Conservation (phyloP, 2,329 filamentous ascomycete genomes). For the Chaetomium olivaceum region DNA sequence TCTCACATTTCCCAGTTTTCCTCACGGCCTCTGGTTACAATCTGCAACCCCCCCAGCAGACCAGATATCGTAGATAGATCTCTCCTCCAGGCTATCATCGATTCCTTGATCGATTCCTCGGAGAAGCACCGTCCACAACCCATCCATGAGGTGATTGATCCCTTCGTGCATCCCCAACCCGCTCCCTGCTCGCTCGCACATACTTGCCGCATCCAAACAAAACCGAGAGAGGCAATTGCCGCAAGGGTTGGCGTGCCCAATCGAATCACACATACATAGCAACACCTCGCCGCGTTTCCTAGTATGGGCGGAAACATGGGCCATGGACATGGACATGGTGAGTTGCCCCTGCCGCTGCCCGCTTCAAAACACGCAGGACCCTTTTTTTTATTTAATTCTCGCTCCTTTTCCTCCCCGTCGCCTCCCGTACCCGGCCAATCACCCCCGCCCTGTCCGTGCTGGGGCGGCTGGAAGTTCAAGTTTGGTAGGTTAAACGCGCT, state of each 20-base stretch:
- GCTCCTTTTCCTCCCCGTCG: neutral
- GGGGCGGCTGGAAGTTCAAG: neutral
- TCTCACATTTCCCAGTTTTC: neutral
- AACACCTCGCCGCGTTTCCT: no score
- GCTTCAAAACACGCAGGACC: neutral
- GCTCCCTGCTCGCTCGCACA: neutral
- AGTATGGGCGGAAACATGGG: no score
- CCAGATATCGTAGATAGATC: neutral
- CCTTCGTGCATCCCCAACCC: no score
- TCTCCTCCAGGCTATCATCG: neutral
- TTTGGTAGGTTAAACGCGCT: no score
- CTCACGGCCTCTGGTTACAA: neutral
- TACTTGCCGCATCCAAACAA: neutral
- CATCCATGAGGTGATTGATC: no score
- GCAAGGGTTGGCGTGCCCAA: neutral
- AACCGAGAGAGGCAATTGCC: neutral
- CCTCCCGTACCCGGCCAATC: conserved; percentile 16
- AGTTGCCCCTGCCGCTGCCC: no score
- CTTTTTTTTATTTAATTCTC: neutral
- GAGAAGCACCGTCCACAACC: neutral
- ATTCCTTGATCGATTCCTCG: neutral
- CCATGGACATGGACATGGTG: no score
- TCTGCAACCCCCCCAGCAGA: neutral
- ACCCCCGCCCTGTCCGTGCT: neutral
- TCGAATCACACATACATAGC: neutral